Percentiles rank a stretch among this genome's conserved stretches.
These are phyloP conservation scores for Dactylellina drechsleri DNA, from an alignment of 2,329 filamentous ascomycete species.

Conservation along the genomic window DNA sequence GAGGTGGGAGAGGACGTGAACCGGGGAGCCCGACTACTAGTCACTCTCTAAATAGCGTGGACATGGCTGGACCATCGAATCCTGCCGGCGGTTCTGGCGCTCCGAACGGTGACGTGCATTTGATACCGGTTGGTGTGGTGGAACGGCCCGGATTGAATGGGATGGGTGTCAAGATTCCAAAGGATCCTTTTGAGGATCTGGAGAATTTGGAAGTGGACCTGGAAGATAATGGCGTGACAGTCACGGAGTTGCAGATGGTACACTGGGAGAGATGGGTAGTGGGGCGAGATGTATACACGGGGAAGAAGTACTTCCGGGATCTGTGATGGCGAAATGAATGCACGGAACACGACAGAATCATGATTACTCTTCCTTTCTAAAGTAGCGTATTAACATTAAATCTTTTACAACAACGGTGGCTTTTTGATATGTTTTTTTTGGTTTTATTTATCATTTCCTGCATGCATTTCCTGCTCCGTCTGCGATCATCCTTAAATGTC, in stretches of 20 bases:
- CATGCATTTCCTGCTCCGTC: background rate
- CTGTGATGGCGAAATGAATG: slow-evolving; percentile 44
- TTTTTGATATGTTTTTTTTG: slow-evolving; percentile 21
- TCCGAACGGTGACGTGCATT: slow-evolving; percentile 40
- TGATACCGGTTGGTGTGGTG: slow-evolving; percentile 49
- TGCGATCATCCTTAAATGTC: background rate
- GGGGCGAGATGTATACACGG: slow-evolving; percentile 57
- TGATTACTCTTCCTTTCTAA: slow-evolving; percentile 44
- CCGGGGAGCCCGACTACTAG: slow-evolving; percentile 43
- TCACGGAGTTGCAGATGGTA: slow-evolving; percentile 57
- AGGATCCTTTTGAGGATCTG: slow-evolving; percentile 44
- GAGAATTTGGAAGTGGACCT: slow-evolving; percentile 56
- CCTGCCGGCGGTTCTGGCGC: slow-evolving; percentile 10
- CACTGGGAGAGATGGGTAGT: slow-evolving; percentile 59
- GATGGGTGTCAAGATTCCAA: slow-evolving; percentile 42
- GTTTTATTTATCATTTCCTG: slow-evolving; percentile 5
- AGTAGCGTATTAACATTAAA: slow-evolving; percentile 43
- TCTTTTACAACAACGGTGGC: slow-evolving; percentile 24
- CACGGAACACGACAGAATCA: slow-evolving; percentile 30
- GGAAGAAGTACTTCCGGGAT: slow-evolving; percentile 56
- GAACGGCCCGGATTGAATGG: slow-evolving; percentile 45
- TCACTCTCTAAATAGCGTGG: slow-evolving; percentile 40
- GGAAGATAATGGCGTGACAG: slow-evolving; percentile 57
- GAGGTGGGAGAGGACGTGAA: slow-evolving; percentile 36
- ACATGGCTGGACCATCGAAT: slow-evolving; percentile 42